phyloP scores from a whole-genome alignment of 345 rosid genomes.

The Eucalyptus regnans region DNA sequence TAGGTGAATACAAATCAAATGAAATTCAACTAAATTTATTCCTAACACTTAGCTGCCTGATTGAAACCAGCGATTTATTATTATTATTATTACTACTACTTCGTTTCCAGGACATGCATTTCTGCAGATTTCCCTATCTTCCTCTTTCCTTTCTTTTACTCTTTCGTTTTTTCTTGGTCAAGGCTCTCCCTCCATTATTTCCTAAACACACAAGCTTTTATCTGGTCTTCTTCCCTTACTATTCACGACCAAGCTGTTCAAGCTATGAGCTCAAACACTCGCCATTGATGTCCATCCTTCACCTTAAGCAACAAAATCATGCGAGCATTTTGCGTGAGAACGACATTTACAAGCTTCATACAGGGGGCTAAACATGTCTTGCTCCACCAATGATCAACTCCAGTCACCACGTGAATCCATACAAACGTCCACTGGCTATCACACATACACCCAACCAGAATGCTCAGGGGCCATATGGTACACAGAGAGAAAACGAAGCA shows the following conservation, averaged over 20 bases:
- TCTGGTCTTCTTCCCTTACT: not conserved
- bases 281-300: not conserved
- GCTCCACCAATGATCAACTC: not conserved
- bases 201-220: not conserved
- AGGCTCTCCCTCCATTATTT: not conserved
- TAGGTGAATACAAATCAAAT: too few species aligned
- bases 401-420: not conserved
- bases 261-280: not conserved
- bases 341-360: not conserved
- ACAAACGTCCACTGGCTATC: not conserved
- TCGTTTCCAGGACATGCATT: too few species aligned
- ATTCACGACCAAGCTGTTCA: not conserved
- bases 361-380: not conserved
- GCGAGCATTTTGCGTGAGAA: accelerated
- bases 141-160: too few species aligned
- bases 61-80: not conserved
- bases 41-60: not conserved
- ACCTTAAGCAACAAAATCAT: not conserved
- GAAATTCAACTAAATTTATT: not conserved
- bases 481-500: not conserved
- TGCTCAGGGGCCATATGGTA: accelerated
- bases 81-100: too few species aligned
- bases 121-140: too few species aligned
- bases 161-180: too few species aligned
- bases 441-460: accelerated